Base-by-base conservation (phyloP, 2,329 filamentous ascomycete genomes). In the Ophiostoma sp. region DNA sequence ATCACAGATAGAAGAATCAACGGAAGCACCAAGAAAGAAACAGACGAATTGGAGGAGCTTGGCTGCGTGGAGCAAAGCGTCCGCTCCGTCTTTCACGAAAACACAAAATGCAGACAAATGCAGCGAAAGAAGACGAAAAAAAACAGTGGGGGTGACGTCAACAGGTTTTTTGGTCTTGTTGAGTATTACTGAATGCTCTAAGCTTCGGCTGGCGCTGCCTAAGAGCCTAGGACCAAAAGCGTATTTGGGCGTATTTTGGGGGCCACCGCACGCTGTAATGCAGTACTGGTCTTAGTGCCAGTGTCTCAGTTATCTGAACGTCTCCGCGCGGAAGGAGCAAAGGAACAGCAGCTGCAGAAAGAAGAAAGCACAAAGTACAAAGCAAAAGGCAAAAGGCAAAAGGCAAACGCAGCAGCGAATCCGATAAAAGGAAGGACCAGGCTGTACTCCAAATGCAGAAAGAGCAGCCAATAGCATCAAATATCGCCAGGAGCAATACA, bases 111-210 rank as follows among this genome's bases (percentile, higher is more conserved):
- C 33, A 63, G 31, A 22, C 59, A 42, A 64, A 55, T 25, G 59
- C 57, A 36, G 28, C 57, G 57, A 36, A 17, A n/a, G 57, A n/a
- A 36, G 33, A 61, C 17, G 19, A 17, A 19, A 36, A n/a, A 61
- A 64, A 64, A 39, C n/a, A 64, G 33, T 42, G 59, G 33, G 59
- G 59, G 59, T 64, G 59, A 64, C 59, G 59, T 64, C 59, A 64
- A 64, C 36, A 6, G 57, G 19, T 9, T n/a, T 9, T 33, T 48
- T 12, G 3, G 39, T 45, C 8, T 15, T 45, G 9, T 39, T 15
- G 12, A 4, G 12, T 19, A 17, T 15, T 48, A 4, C 15, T 17
- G 4, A 11, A 19, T n/a, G 22, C 17, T 39, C 31, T 64, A 64
- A 64, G 59, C 59, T 64, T 19, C 59, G 11, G 2, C 33, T 64